A percentile compares a stretch with the other conserved stretches of the same genome.
Evolutionary conservation across 805 yeast species (phyloP).

Genomic region (Zygosaccharomyces rouxii): DNA sequence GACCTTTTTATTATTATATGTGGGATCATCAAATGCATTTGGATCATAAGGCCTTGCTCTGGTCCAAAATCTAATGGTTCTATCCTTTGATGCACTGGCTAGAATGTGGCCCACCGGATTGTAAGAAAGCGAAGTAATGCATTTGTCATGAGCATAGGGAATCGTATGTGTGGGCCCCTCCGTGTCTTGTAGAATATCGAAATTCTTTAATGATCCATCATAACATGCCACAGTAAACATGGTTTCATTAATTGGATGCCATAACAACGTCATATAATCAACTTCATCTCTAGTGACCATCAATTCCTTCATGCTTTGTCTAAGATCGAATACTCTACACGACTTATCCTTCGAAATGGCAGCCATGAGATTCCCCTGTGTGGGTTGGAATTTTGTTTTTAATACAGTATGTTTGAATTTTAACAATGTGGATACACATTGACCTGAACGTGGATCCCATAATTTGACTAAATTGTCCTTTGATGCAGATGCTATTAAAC

Average conservation of each 20-base stretch:
- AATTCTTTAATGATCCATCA: conserved; percentile 83
- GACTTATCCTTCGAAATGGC: conserved; percentile 88
- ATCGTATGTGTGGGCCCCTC: conserved; percentile 51
- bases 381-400: conserved; percentile 78
- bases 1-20: conserved; percentile 62
- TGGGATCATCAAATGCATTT: conserved; percentile 72
- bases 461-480: conserved; percentile 89
- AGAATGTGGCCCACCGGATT: conserved; percentile 92
- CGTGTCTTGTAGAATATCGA: conserved; percentile 41
- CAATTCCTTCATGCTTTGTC: conserved; percentile 71
- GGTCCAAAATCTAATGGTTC: conserved; percentile 91
- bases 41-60: conserved; percentile 89
- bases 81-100: conserved; percentile 90
- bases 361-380: conserved; percentile 68
- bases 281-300: conserved; percentile 73
- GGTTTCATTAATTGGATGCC: conserved; percentile 89
- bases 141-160: conserved; percentile 93
- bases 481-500: conserved; percentile 86
- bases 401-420: conserved; percentile 95
- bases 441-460: conserved; percentile 90
- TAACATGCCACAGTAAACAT: conserved; percentile 81
- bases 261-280: conserved; percentile 78
- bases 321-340: conserved; percentile 78
- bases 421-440: conserved; percentile 73
- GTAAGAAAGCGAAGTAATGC: conserved; percentile 82